A percentile compares a stretch with the other conserved stretches of the same genome.
Conservation (phyloP, 805 yeast genomes). For the Zygosaccharomyces pseudorouxii region DNA sequence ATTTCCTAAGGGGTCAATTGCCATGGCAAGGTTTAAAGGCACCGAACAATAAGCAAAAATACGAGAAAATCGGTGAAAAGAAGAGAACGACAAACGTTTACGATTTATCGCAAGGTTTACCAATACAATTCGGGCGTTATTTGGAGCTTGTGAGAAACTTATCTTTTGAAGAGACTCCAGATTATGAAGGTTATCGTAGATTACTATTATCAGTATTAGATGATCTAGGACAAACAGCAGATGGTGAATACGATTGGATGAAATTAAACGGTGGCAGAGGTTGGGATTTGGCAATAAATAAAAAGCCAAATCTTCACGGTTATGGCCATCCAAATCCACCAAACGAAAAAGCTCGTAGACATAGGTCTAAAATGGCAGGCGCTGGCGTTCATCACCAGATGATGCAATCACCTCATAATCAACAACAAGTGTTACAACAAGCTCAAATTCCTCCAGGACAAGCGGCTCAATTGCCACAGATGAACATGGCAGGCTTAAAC, state of each 20-base stretch:
- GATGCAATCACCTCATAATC: constrained; percentile 16
- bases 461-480: constrained; percentile 11
- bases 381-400: constrained; percentile 12
- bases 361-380: constrained; percentile 18
- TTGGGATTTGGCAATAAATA: constrained; percentile 86
- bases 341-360: constrained; percentile 40
- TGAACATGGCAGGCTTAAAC: not conserved
- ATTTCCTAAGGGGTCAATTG: constrained; percentile 86
- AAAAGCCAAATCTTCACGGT: constrained; percentile 91
- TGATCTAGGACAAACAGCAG: constrained; percentile 64
- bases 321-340: constrained; percentile 93
- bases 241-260: constrained; percentile 98
- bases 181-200: constrained; percentile 78
- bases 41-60: constrained; percentile 94
- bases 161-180: constrained; percentile 91
- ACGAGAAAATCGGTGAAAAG: constrained; percentile 95
- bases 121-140: constrained; percentile 90
- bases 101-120: constrained; percentile 84
- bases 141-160: constrained; percentile 82
- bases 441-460: constrained; percentile 11
- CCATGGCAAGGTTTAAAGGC: constrained; percentile 99
- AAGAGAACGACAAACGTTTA: constrained; percentile 83
- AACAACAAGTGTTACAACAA: constrained; percentile 16
- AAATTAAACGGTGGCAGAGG: constrained; percentile 91
- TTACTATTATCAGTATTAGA: constrained; percentile 74